Percentiles rank a stretch among this genome's conserved stretches.
Conservation (phyloP, 2,329 filamentous ascomycete genomes). For the Myriosclerotinia scirpicola region DNA sequence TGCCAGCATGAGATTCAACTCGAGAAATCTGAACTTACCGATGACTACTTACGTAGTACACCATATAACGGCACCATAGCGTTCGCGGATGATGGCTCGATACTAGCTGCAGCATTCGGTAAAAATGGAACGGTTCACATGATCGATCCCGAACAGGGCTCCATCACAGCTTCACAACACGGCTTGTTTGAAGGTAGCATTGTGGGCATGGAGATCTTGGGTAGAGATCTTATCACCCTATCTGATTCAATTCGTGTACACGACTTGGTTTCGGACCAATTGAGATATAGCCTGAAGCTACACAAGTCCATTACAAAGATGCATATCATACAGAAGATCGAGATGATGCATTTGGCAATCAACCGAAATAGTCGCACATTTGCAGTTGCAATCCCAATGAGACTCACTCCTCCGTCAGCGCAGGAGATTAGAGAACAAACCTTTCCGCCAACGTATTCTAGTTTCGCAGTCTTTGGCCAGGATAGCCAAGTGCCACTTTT, state of each 20-base stretch:
- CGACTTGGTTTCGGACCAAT: slow-evolving; percentile 77
- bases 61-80: slow-evolving; percentile 60
- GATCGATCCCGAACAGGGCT: slow-evolving; percentile 70
- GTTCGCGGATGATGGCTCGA: slow-evolving; percentile 83
- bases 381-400: slow-evolving; percentile 55
- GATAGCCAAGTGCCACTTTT: slow-evolving; percentile 59
- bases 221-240: slow-evolving; percentile 71
- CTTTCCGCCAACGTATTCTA: slow-evolving; percentile 48
- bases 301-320: slow-evolving; percentile 44
- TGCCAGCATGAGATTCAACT: slow-evolving; percentile 61
- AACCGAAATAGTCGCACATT: slow-evolving; percentile 66
- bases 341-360: slow-evolving; percentile 67
- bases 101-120: slow-evolving; percentile 68
- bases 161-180: slow-evolving; percentile 64
- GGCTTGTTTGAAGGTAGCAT: slow-evolving; percentile 66
- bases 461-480: slow-evolving; percentile 66
- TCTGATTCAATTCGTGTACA: slow-evolving; percentile 75
- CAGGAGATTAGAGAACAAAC: slow-evolving; percentile 29
- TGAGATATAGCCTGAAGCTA: slow-evolving; percentile 65
- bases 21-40: slow-evolving; percentile 43
- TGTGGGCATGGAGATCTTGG: slow-evolving; percentile 68
- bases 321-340: slow-evolving; percentile 42
- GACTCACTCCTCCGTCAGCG: slow-evolving; percentile 18
- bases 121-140: slow-evolving; percentile 67
- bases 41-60: slow-evolving; percentile 16